Percentiles rank a stretch among this genome's conserved stretches.
These are phyloP conservation scores for Didymellaceae sp. DNA, from an alignment of 2,329 filamentous ascomycete genomes.

Conservation along the genomic window DNA sequence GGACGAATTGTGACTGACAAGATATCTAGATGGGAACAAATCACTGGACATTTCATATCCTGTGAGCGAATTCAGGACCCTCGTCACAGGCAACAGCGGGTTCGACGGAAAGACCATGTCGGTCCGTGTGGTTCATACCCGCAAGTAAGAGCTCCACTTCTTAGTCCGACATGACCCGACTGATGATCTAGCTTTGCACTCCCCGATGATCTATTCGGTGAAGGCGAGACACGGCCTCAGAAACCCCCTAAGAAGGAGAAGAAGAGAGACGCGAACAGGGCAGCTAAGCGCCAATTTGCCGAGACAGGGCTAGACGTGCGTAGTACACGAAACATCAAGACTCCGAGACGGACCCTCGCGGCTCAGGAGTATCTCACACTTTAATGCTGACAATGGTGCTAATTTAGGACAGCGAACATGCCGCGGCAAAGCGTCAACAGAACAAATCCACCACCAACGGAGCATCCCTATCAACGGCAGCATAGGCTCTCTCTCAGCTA, in stretches of 20 bases:
- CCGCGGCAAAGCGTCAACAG: conserved; percentile 43
- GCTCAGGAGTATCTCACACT: conserved; percentile 28
- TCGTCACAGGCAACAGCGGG: conserved; percentile 76
- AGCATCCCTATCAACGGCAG: conserved; percentile 36
- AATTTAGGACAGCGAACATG: conserved; percentile 46
- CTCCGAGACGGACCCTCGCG: conserved; percentile 24
- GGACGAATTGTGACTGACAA: conserved; percentile 10
- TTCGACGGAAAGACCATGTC: conserved; percentile 79
- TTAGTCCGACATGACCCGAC: conserved; percentile 1
- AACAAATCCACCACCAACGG: conserved; percentile 39
- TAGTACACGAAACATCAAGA: conserved; percentile 34
- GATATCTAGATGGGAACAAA: conserved; percentile 63
- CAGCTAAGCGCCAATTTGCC: conserved; percentile 52
- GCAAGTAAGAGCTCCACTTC: conserved; percentile 70
- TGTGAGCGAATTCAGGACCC: conserved; percentile 84
- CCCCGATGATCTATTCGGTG: conserved; percentile 85
- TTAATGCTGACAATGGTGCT: conserved; percentile 45
- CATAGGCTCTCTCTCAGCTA: conserved; percentile 38
- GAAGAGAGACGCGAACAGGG: conserved; percentile 36
- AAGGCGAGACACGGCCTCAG: conserved; percentile 67
- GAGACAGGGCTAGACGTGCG: conserved; percentile 56
- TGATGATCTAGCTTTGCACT: conserved; percentile 72
- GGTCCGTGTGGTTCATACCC: conserved; percentile 80
- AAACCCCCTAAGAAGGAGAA: conserved; percentile 53
- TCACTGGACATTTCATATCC: conserved; percentile 80